phyloP scores from a whole-genome alignment of 2,329 filamentous ascomycete species.

The Tolypocladium amazonense region DNA sequence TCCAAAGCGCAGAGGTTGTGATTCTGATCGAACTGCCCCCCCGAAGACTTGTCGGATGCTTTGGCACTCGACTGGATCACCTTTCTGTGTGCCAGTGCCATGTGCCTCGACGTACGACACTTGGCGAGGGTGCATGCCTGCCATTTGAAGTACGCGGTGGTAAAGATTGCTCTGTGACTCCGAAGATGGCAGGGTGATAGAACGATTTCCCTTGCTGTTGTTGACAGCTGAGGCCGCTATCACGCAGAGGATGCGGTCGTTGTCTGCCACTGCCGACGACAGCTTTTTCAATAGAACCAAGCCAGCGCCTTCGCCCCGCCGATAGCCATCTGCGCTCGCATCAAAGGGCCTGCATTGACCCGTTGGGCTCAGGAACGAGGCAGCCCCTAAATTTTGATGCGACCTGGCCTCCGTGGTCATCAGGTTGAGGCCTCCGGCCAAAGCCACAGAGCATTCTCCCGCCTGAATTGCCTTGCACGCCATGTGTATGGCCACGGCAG shows the following conservation, averaged over 20 bases:
- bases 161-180: slow-evolving; percentile 19
- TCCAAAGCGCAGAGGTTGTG: slow-evolving; percentile 9
- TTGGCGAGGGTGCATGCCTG: slow-evolving; percentile 8
- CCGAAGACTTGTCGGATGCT: slow-evolving; percentile 10
- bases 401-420: slow-evolving; percentile 15
- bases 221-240: slow-evolving; percentile 24
- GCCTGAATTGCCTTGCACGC: slow-evolving; percentile 16
- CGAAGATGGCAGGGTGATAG: slow-evolving; percentile 16
- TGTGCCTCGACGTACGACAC: slow-evolving; percentile 30
- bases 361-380: slow-evolving; percentile 14
- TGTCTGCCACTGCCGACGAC: slow-evolving; percentile 36
- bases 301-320: slow-evolving; percentile 35
- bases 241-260: slow-evolving; percentile 35
- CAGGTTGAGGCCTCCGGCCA: slow-evolving; percentile 29
- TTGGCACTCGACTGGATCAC: slow-evolving; percentile 31
- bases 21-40: neutral
- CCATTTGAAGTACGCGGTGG: slow-evolving; percentile 9
- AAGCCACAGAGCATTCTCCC: slow-evolving; percentile 19
- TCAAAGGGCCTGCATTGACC: slow-evolving; percentile 18
- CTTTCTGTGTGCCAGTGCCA: slow-evolving; percentile 34
- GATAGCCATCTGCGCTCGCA: slow-evolving; percentile 33
- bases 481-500: slow-evolving; percentile 20
- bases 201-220: slow-evolving; percentile 11
- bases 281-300: slow-evolving; percentile 36
- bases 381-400: slow-evolving; percentile 9